These are phyloP conservation scores for Jamesozyma jinghongensis DNA, from an alignment of 805 yeast species.

Conservation along the genomic window DNA sequence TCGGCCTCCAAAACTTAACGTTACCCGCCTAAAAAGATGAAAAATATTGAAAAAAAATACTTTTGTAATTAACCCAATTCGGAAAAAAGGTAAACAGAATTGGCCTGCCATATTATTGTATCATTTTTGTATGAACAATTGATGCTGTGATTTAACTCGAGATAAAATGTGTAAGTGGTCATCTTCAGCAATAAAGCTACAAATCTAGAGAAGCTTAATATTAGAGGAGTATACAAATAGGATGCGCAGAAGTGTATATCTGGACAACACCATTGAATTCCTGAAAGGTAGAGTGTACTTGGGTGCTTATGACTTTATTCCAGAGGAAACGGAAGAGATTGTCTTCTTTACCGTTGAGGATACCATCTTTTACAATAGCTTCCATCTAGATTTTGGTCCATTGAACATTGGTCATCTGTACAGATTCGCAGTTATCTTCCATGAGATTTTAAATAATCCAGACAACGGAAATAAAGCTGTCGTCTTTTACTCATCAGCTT, in stretches of 20 bases:
- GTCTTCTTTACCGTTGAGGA: slow-evolving; percentile 91
- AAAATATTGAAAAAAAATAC: neutral
- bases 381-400: slow-evolving; percentile 95
- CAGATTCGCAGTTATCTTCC: slow-evolving; percentile 89
- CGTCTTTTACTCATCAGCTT: slow-evolving; percentile 78
- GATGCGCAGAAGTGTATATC: slow-evolving; percentile 27
- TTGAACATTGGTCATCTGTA: slow-evolving; percentile 87
- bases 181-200: no score
- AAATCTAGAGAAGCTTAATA: no score
- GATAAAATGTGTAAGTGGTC: no score
- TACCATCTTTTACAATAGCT: slow-evolving; percentile 84
- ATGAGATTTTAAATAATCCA: slow-evolving; percentile 81
- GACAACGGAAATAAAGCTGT: slow-evolving; percentile 80
- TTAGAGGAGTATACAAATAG: no score
- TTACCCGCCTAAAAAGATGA: neutral
- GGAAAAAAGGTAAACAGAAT: slow-evolving; percentile 1
- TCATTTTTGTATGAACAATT: no score
- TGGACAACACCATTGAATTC: slow-evolving; percentile 32
- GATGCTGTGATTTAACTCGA: no score
- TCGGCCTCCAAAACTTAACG: no score
- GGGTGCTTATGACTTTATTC: slow-evolving; percentile 78
- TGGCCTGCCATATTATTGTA: no score
- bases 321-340: slow-evolving; percentile 62
- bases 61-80: neutral
- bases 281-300: slow-evolving; percentile 62